Base-by-base conservation (phyloP, 441 rosid genomes). In the Syzygium syzygioides region DNA sequence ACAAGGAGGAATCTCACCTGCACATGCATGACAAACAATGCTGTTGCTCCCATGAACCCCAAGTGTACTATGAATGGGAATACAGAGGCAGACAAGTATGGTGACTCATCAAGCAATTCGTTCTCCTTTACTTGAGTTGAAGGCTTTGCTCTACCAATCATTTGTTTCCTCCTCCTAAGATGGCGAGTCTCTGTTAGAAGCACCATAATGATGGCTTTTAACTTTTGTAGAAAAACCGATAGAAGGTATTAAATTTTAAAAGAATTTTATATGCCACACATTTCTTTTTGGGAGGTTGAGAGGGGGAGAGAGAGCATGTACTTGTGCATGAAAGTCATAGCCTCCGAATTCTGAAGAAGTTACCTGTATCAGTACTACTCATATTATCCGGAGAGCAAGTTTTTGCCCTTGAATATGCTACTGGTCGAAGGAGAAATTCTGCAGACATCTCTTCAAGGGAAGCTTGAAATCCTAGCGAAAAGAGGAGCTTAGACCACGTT, bases 11-110 rank as follows among this genome's bases (percentile, higher is more conserved):
- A 56, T 71, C 93, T 91, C 62, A 95, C 99, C 99, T 97, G 98
- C 64, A 95, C 99, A 88, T 97, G 98, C 99, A 96, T 95, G 91
- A 95, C 89, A 79, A 97, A 94, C 90, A 98, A 94, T 25, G 98
- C 95, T 6, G 98, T 95, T 89, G 93, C 93, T 89, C 92, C 93
- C 99, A 95, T 93, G 92, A 98, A 90, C 85, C 95, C 94, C 93
- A 95, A 86, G 91, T 95, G 99, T 87, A 95, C 89, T 37, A 93
- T 92, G 91, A 96, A 95, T 26, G 98, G 98, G 59, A 97, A 92
- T 52, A 94, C 91, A 85, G 90, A 92, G 88, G 93, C 91, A 86
- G 96, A 94, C 86, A 92, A 88, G 87, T 90, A 93, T 87, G 94
- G 93, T 79, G 91, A 87, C 80, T 90, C 90, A 83, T 89, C 90